These are phyloP conservation scores for Elsinoe batatas DNA, from an alignment of 2,329 filamentous ascomycete species.

Conservation along the genomic window DNA sequence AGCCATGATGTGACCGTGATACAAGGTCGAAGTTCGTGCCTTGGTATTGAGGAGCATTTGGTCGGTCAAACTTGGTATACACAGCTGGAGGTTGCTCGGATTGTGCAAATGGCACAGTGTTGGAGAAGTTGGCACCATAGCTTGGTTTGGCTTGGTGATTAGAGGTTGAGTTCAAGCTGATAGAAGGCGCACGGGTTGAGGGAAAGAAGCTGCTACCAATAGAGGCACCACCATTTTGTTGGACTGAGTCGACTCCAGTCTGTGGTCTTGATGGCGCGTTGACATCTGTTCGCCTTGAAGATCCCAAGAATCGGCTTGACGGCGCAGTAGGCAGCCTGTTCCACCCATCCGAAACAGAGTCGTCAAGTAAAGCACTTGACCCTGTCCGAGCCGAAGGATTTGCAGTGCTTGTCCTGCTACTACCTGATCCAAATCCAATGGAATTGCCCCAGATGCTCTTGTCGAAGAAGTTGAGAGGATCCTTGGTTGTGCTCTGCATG, in stretches of 20 bases:
- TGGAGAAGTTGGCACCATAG: constrained; percentile 19
- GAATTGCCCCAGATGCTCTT: constrained; percentile 8
- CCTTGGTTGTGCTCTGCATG: background rate
- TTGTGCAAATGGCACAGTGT: constrained; percentile 16
- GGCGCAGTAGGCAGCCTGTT: background rate
- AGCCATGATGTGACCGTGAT: constrained; percentile 7
- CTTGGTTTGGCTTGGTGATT: constrained; percentile 17
- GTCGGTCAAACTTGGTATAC: constrained; percentile 28
- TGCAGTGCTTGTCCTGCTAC: background rate
- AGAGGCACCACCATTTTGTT: background rate
- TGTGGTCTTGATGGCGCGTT: background rate
- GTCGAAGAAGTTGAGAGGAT: background rate
- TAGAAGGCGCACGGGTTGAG: constrained; percentile 18
- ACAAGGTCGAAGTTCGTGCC: background rate
- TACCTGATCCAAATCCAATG: background rate
- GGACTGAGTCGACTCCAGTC: background rate
- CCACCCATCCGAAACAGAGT: constrained; percentile 11
- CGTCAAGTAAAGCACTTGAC: constrained; percentile 6
- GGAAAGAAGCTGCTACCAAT: background rate
- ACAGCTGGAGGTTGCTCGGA: constrained; percentile 24
- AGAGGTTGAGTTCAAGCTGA: constrained; percentile 21
- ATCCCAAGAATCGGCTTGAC: background rate
- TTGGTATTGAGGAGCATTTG: background rate
- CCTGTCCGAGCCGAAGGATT: constrained; percentile 1
- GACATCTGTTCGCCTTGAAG: background rate